Evolutionary conservation across 2,329 filamentous ascomycete species (phyloP), one percentile per base, ranked within the genome.

Genomic region (Phyllosticta citriasiana): DNA sequence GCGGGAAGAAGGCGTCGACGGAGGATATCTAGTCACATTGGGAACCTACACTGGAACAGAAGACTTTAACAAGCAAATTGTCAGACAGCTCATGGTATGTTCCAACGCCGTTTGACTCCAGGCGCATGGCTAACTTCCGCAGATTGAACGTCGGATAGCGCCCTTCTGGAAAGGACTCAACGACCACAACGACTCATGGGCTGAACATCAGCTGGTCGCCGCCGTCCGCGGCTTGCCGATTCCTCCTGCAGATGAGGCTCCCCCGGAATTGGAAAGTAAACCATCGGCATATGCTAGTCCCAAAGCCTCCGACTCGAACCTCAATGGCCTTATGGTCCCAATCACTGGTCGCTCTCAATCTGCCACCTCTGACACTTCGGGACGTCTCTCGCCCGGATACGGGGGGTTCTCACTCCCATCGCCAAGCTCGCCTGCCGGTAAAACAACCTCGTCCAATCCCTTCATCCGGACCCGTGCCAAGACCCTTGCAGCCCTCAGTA

Each of bases 111-210:
- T 47, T 14, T n/a, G 25, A 33, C 19, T 16, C 27, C 16, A 50
- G 26, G 24, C 60, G 4, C 24, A 12, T 2, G 33, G 52, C 60
- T 67, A 57, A 63, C 59, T 68, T 63, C 50, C 50, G n/a, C 70
- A 97, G 93, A 91, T 99, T 72, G 94, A 99, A 75, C 84, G 94
- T 67, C 87, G 88, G 64, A 77, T 99, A 64, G 94, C 94, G 52
- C 94, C 94, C 0, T 99, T 99, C 73, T 99, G 93, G 91, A 87
- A 88, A 70, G 94, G 94, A 4, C 79, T 99, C 3, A 88, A 96
- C 65, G 92, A 97, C 73, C 91, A 94, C 73, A 88, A 87, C 16
- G 84, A 89, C 24, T 88, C 84, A 58, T 99, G 94, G 94, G 88
- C 91, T 12, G 94, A 99, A 70, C 87, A 94, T 74, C 94, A 99